Evolutionary conservation across 768 basidiomycete genomes (phyloP).

Genomic region (Panaeolus papilionaceus): DNA sequence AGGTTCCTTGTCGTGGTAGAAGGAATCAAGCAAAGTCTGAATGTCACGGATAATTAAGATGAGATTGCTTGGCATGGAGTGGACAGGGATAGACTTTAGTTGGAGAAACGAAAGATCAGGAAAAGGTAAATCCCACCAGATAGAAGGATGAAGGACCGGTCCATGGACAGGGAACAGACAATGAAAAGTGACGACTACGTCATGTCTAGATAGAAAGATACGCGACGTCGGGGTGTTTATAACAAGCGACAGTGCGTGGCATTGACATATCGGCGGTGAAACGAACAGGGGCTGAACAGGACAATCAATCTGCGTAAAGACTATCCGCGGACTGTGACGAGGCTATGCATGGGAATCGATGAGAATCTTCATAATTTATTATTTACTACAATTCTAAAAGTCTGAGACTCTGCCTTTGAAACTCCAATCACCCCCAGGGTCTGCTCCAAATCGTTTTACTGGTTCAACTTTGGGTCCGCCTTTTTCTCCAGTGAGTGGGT

Average conservation of each 20-base stretch:
- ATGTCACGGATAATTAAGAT: constrained; percentile 5
- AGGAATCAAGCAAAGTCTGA: neutral
- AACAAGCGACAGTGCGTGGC: constrained; percentile 10
- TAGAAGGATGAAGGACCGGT: neutral
- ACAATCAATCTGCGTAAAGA: neutral
- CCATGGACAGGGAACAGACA: neutral
- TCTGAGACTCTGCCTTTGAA: constrained; percentile 90
- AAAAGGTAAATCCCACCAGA: neutral
- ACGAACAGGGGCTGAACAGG: too few species aligned
- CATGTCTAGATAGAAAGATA: neutral
- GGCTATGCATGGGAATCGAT: neutral
- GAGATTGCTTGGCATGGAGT: neutral
- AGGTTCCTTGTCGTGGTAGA: neutral
- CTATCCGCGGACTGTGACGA: constrained; percentile 2
- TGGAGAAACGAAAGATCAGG: neutral
- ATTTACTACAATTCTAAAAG: constrained; percentile 51
- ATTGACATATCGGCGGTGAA: constrained; percentile 13
- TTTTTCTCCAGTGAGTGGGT: constrained; percentile 83
- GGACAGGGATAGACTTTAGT: constrained; percentile 7
- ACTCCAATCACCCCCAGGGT: constrained; percentile 82
- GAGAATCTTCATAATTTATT: neutral
- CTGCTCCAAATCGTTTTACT: constrained; percentile 60
- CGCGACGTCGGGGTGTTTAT: neutral
- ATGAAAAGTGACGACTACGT: neutral
- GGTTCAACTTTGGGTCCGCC: constrained; percentile 92